These are phyloP conservation scores for Colletotrichum chrysophilum DNA, from an alignment of 2,329 filamentous ascomycete species.

Conservation along the genomic window DNA sequence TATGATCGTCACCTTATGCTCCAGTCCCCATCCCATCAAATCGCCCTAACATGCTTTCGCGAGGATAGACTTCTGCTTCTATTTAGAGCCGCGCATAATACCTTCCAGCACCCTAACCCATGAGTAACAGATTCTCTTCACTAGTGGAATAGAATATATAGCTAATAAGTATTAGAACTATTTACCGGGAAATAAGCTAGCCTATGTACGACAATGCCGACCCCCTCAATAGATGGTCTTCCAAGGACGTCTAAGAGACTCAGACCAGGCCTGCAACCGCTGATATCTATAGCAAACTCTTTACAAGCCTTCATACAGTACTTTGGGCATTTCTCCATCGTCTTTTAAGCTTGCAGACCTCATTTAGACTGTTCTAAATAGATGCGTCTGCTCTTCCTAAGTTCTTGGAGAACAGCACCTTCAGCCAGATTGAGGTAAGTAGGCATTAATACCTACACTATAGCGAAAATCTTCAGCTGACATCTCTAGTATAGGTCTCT, in stretches of 20 bases:
- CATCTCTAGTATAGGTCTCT: conserved; percentile 30
- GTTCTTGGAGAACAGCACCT: conserved; percentile 22
- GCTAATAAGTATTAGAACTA: background rate
- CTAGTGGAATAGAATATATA: background rate
- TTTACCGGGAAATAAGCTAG: background rate
- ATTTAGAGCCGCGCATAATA: background rate
- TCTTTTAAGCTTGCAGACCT: conserved; percentile 21
- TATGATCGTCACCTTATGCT: background rate
- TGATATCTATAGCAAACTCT: conserved; percentile 46
- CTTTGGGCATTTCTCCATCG: conserved; percentile 31
- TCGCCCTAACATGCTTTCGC: conserved; percentile 8
- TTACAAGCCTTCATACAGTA: conserved; percentile 31
- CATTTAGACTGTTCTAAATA: conserved; percentile 30
- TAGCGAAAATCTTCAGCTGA: background rate
- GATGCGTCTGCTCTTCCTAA: conserved; percentile 28
- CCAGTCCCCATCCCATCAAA: background rate
- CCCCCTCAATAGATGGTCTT: conserved; percentile 33
- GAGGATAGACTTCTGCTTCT: conserved; percentile 14
- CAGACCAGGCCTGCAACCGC: conserved; percentile 27
- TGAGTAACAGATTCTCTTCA: background rate
- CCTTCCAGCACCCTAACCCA: conserved; percentile 20
- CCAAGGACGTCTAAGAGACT: conserved; percentile 28
- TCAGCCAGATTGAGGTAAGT: conserved; percentile 44
- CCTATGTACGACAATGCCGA: conserved; percentile 14
- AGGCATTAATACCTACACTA: background rate